phyloP scores from a whole-genome alignment of 2,329 filamentous ascomycete genomes.

The Coniochaeta sp. region DNA sequence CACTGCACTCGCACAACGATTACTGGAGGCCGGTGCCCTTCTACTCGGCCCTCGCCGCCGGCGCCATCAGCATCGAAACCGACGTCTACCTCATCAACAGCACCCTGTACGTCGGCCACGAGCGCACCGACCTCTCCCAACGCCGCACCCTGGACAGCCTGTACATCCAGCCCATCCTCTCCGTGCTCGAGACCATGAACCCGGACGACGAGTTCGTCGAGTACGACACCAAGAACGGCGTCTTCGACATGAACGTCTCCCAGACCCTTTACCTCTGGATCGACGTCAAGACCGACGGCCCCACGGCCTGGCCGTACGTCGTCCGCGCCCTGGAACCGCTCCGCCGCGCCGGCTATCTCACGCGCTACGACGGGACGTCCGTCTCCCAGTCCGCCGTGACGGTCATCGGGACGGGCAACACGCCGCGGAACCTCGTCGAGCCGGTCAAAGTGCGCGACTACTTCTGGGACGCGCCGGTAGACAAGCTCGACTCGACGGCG shows the following conservation, averaged over 20 bases:
- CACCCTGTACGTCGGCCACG: conserved; percentile 58
- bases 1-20: conserved; percentile 64
- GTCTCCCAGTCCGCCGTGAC: conserved; percentile 51
- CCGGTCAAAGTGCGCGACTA: conserved; percentile 49
- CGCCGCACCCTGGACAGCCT: conserved; percentile 51
- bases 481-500: conserved; percentile 12
- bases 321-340: conserved; percentile 48
- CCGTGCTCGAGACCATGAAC: conserved; percentile 47
- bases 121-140: conserved; percentile 40
- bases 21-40: conserved; percentile 61
- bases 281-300: conserved; percentile 56
- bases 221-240: conserved; percentile 35
- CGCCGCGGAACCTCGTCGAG: conserved; percentile 46
- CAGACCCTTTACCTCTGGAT: conserved; percentile 56
- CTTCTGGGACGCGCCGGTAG: conserved; percentile 20
- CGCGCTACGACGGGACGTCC: conserved; percentile 38
- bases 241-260: conserved; percentile 43
- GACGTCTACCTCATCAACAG: conserved; percentile 56
- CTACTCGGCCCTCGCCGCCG: conserved; percentile 50
- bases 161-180: conserved; percentile 55
- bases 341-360: conserved; percentile 46
- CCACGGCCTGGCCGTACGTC: conserved; percentile 43
- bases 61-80: conserved; percentile 58
- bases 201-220: conserved; percentile 36
- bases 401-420: conserved; percentile 59